These are phyloP conservation scores for Pleurotus tuber-regium DNA, from an alignment of 768 basidiomycete species.

Conservation along the genomic window DNA sequence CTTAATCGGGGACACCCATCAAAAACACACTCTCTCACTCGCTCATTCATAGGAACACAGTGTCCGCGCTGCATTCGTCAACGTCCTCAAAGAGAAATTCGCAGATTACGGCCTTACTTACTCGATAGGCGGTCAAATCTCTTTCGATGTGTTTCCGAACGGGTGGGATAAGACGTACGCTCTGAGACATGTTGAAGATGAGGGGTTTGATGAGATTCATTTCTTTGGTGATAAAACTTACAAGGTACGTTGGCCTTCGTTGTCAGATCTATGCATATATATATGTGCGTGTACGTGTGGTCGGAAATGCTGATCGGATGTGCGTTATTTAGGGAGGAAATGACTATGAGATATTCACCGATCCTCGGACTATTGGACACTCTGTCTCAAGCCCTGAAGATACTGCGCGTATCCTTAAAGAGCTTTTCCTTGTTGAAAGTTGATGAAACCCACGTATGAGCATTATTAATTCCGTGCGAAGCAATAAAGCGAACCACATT, in stretches of 20 bases:
- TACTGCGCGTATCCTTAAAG: conserved; percentile 65
- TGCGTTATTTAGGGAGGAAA: too few relatives aligned
- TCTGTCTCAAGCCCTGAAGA: conserved; percentile 72
- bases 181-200: conserved; percentile 75
- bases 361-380: conserved; percentile 86
- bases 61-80: conserved; percentile 71
- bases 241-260: conserved; percentile 37
- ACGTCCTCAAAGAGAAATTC: conserved; percentile 80
- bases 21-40: too few relatives aligned
- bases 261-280: too few relatives aligned
- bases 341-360: conserved; percentile 87
- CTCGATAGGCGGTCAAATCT: conserved; percentile 94
- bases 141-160: conserved; percentile 87
- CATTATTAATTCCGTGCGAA: too few relatives aligned
- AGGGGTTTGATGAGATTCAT: conserved; percentile 91
- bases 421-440: conserved; percentile 68
- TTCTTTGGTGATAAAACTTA: conserved; percentile 97
- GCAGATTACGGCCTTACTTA: conserved; percentile 82
- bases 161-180: conserved; percentile 99
- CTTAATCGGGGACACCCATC: too few relatives aligned
- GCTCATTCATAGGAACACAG: conserved; percentile 78
- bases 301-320: too few relatives aligned
- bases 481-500: too few relatives aligned
- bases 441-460: too few relatives aligned
- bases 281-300: too few relatives aligned